Conservation (phyloP, 768 basidiomycete species). For the Suillus lakei region DNA sequence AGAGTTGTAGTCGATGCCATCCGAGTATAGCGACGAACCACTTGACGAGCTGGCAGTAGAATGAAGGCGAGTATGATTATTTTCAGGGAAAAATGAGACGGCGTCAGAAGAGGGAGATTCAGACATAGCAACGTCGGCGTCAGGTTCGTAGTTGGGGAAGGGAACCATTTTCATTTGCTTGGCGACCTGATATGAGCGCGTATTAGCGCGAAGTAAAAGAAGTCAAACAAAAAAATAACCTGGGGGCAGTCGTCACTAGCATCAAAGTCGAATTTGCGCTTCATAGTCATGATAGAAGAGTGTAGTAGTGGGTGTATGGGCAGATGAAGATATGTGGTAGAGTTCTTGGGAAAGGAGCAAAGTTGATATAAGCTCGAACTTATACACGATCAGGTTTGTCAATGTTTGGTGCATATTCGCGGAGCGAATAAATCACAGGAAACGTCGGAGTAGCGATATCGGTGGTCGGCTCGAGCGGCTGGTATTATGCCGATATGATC, state of each 20-base stretch:
- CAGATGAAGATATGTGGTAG: constrained; percentile 11
- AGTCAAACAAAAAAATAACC: constrained; percentile 36
- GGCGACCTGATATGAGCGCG: constrained; percentile 43
- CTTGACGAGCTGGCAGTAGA: constrained; percentile 67
- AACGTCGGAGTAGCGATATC: constrained; percentile 25
- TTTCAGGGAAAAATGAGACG: constrained; percentile 59
- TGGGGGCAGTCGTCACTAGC: constrained; percentile 54
- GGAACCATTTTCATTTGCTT: constrained; percentile 80
- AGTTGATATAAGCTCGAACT: constrained; percentile 30
- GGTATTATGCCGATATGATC: constrained; percentile 23
- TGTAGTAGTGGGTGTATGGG: constrained; percentile 12
- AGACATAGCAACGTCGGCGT: constrained; percentile 75
- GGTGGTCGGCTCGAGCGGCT: constrained; percentile 16
- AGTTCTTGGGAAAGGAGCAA: constrained; percentile 32
- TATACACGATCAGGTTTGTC: constrained; percentile 33
- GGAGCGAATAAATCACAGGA: constrained; percentile 19
- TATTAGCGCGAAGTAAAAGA: constrained; percentile 27
- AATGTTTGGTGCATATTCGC: constrained; percentile 30
- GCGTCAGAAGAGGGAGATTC: constrained; percentile 56
- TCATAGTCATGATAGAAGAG: constrained; percentile 59
- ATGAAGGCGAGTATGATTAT: constrained; percentile 62
- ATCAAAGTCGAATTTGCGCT: constrained; percentile 75
- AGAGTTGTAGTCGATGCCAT: constrained; percentile 49
- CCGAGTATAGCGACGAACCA: constrained; percentile 51
- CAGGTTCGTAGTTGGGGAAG: constrained; percentile 67